Base-by-base conservation (phyloP, 805 yeast species). In the Yarrowia sp. region DNA sequence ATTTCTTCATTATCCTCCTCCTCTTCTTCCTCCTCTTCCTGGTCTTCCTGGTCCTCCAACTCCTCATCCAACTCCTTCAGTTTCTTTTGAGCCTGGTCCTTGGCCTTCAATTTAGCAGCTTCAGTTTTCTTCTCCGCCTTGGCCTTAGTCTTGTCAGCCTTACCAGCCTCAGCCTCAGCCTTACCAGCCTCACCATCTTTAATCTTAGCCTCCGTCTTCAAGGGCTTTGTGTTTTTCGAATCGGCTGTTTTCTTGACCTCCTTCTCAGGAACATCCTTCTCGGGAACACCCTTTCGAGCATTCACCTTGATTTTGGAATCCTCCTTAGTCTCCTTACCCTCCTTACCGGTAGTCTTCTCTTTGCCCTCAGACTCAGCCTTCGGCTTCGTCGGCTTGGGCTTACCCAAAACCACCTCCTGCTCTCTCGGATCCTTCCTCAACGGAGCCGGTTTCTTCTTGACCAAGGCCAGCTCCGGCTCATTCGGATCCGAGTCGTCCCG, bases 361-460 rank as follows among this genome's bases (percentile, higher is more conserved):
- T n/a, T n/a, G n/a, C n/a, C n/a, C n/a, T n/a, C n/a, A n/a, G n/a
- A n/a, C n/a, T n/a, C n/a, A n/a, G n/a, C n/a, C n/a, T n/a, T n/a
- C n/a, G n/a, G n/a, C n/a, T n/a, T n/a, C n/a, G n/a, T n/a, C n/a
- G 64, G 33, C 40, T 33, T 42, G 3, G 64, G 64, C 50, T 58
- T 58, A 8, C 64, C 64, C 33, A 58, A 12, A 13, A 58, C 64
- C n/a, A 58, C 40, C 40, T 58, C 64, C 50, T 58, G 40, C 2
- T 42, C 40, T n/a, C 64, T 50, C n/a, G 64, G 64, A 14, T 58
- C 64, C 24, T 40, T 39, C 10, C 55, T 8, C 36, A 61, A 6
- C 4, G 55, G 66, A 61, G 66, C 66, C 2, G 66, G 66, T 13
- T 61, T 61, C 53, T 46, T 47, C 42, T 38, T 46, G 19, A 46